phyloP scores from a whole-genome alignment of 192 early-diverging fungal genomes.

The Chytriomyces sp. region DNA sequence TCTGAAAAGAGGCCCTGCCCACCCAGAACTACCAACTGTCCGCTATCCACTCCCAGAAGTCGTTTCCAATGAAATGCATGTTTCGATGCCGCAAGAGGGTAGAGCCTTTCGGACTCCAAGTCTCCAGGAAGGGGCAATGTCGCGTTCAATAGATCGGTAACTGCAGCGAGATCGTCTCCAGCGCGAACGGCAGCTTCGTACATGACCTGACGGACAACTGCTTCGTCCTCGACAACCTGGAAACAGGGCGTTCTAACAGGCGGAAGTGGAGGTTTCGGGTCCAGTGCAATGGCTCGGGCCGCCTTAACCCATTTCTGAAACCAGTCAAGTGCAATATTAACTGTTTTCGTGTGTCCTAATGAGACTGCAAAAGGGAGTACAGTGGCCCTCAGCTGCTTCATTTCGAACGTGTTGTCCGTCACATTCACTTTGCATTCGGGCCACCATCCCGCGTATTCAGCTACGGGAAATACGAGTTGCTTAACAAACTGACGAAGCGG shows the following conservation, averaged over 20 bases:
- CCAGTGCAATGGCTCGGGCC: background rate
- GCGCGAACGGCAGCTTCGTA: conserved; percentile 1
- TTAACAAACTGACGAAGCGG: background rate
- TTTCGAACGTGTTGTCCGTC: background rate
- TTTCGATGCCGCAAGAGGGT: background rate
- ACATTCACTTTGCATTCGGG: background rate
- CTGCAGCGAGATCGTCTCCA: background rate
- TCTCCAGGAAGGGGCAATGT: background rate
- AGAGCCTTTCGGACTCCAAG: background rate
- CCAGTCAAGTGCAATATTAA: background rate
- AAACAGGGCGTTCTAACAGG: background rate
- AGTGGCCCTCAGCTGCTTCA: background rate
- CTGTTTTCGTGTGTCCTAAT: background rate
- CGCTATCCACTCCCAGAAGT: too few relatives aligned
- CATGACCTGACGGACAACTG: background rate
- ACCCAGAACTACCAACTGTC: too few relatives aligned
- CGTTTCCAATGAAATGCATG: background rate
- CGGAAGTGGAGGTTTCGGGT: background rate
- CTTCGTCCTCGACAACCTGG: conserved; percentile 1
- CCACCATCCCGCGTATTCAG: background rate
- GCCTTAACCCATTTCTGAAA: conserved; percentile 1
- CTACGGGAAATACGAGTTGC: background rate
- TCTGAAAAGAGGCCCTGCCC: background rate
- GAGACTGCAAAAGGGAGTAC: conserved; percentile 11
- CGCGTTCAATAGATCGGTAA: background rate